Evolutionary conservation across 2,329 filamentous ascomycete species (phyloP).

Genomic region (Fusarium concolor): DNA sequence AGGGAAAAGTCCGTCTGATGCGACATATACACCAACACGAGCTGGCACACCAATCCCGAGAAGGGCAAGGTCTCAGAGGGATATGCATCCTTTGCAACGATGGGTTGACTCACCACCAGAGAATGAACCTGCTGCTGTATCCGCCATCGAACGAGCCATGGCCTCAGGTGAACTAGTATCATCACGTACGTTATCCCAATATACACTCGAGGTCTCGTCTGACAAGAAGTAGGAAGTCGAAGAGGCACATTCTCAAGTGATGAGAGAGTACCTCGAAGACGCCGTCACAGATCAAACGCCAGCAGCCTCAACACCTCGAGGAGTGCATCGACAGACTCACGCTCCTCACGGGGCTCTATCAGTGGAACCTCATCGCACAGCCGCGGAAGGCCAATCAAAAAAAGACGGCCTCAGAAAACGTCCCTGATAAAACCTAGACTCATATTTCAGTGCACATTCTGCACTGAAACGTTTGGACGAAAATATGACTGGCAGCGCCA

Average conservation of each 20-base stretch:
- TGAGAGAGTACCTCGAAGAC: constrained; percentile 9
- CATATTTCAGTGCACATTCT: constrained; percentile 58
- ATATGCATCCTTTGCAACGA: constrained; percentile 46
- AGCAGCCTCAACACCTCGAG: constrained; percentile 36
- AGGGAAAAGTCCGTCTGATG: neutral
- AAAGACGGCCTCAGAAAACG: constrained; percentile 14
- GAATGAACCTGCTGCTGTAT: constrained; percentile 49
- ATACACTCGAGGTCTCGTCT: constrained; percentile 57
- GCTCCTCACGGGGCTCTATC: constrained; percentile 23
- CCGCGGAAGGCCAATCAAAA: constrained; percentile 18
- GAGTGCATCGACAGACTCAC: constrained; percentile 31
- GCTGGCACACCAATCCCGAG: constrained; percentile 51
- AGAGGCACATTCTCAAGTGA: constrained; percentile 30
- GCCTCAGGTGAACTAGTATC: constrained; percentile 25
- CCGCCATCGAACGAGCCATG: constrained; percentile 48
- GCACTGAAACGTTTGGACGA: constrained; percentile 57
- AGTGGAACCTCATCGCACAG: constrained; percentile 23
- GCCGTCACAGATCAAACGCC: constrained; percentile 22
- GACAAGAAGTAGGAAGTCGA: constrained; percentile 11
- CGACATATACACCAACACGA: constrained; percentile 62
- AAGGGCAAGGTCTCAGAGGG: constrained; percentile 49
- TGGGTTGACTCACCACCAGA: constrained; percentile 52
- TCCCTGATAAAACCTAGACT: constrained; percentile 19
- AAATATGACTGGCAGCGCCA: constrained; percentile 63
- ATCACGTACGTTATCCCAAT: constrained; percentile 3